A percentile compares a stretch with the other conserved stretches of the same genome.
Conservation (phyloP, 805 yeast genomes). For the Starmerella floricola region DNA sequence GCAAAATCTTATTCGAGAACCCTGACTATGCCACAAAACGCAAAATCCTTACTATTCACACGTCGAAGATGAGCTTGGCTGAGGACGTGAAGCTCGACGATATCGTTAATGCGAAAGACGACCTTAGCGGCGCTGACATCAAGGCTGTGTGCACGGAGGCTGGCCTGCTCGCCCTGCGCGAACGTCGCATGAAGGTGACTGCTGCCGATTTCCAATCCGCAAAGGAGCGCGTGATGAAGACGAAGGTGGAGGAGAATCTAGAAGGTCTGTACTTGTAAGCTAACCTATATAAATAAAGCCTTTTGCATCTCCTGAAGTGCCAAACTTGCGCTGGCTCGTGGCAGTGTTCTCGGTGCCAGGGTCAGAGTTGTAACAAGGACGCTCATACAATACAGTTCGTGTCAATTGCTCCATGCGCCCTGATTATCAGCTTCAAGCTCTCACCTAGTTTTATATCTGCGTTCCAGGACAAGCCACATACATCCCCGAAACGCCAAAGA, state of each 20-base stretch:
- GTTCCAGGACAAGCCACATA: too few relatives aligned
- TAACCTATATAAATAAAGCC: too few relatives aligned
- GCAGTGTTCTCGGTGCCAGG: too few relatives aligned
- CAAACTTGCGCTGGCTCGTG: too few relatives aligned
- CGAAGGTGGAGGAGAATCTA: conserved; percentile 88
- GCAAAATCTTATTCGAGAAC: conserved; percentile 89
- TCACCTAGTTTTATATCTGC: too few relatives aligned
- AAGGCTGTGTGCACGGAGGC: conserved; percentile 98
- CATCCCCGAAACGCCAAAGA: too few relatives aligned
- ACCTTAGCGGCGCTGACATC: conserved; percentile 92
- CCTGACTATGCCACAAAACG: conserved; percentile 89
- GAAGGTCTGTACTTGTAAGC: conserved; percentile 75
- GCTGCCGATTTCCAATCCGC: conserved; percentile 89
- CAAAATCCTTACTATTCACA: conserved; percentile 84
- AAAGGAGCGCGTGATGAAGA: conserved; percentile 88
- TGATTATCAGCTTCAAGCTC: too few relatives aligned
- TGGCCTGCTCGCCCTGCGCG: conserved; percentile 87
- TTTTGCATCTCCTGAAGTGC: too few relatives aligned
- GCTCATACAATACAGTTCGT: too few relatives aligned
- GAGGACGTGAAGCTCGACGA: conserved; percentile 82
- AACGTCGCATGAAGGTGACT: conserved; percentile 94
- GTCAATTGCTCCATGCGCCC: too few relatives aligned
- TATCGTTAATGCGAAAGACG: conserved; percentile 81
- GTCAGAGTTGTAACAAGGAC: too few relatives aligned
- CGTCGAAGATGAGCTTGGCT: conserved; percentile 82